A percentile compares a stretch with the other conserved stretches of the same genome.
These are phyloP conservation scores for Mortierella sp. DNA, from an alignment of 371 early-diverging fungal species.

Conservation along the genomic window DNA sequence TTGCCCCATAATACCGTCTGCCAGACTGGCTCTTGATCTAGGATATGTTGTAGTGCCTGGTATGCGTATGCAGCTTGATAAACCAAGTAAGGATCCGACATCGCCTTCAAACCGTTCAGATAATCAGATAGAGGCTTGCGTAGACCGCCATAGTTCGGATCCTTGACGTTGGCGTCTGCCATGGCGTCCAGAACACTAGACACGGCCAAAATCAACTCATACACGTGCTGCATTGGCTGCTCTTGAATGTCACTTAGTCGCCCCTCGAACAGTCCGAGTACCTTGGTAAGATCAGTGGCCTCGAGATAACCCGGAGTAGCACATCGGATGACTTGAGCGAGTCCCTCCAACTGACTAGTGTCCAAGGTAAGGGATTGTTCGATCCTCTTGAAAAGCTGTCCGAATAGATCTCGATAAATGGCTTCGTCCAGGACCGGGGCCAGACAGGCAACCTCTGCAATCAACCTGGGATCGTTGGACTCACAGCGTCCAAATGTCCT, in stretches of 20 bases:
- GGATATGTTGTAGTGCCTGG: conserved; percentile 7
- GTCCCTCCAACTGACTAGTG: not conserved
- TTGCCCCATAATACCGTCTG: not conserved
- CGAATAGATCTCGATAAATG: not conserved
- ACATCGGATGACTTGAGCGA: not conserved
- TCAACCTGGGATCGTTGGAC: not conserved
- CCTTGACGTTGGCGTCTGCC: not conserved
- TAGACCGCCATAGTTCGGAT: not conserved
- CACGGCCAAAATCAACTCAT: not conserved
- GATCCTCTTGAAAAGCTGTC: not conserved
- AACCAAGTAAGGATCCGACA: not conserved
- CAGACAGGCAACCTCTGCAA: conserved; percentile 4
- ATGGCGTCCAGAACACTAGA: not conserved
- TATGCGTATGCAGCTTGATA: conserved; percentile 8
- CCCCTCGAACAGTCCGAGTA: not conserved
- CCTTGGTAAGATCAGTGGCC: conserved; percentile 3
- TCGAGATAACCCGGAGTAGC: not conserved
- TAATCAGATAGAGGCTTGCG: not conserved
- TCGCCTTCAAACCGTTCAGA: not conserved
- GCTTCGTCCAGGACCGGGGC: not conserved
- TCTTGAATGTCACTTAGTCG: not conserved
- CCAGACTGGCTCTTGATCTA: conserved; percentile 4
- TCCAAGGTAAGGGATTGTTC: not conserved
- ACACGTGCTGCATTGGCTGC: not conserved
- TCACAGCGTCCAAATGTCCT: not conserved